Evolutionary conservation across 2,329 filamentous ascomycete species (phyloP).

Genomic region (Epichloe sp.): DNA sequence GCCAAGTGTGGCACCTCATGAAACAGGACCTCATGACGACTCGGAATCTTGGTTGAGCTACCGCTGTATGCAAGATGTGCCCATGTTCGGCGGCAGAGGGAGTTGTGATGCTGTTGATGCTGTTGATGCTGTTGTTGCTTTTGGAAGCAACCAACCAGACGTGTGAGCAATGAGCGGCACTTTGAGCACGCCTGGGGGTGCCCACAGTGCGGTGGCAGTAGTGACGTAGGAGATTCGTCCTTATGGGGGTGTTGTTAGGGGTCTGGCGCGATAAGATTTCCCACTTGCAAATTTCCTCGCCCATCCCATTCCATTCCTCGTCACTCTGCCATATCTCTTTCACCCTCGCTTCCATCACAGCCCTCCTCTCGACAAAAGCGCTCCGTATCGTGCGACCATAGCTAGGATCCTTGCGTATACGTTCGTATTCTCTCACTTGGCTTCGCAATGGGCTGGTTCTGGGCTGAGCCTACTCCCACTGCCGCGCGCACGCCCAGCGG

Average conservation of each 20-base stretch:
- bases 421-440: no score
- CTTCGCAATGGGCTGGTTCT: slow-evolving; percentile 47
- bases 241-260: not conserved
- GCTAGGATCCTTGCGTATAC: not conserved
- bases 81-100: slow-evolving; percentile 9
- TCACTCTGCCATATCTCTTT: not conserved
- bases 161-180: not conserved
- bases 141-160: not conserved
- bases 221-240: slow-evolving; percentile 10
- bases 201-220: not conserved
- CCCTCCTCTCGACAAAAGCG: not conserved
- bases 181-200: no score
- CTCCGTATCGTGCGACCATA: not conserved
- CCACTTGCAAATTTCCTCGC: not conserved
- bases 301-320: not conserved
- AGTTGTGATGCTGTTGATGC: not conserved
- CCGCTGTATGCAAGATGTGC: slow-evolving; percentile 1
- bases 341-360: not conserved
- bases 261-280: slow-evolving; percentile 2
- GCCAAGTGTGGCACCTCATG: slow-evolving; percentile 30
- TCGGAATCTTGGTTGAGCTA: slow-evolving; percentile 7
- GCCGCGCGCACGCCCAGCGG: slow-evolving; percentile 20
- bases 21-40: slow-evolving; percentile 34
- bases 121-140: no score
- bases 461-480: slow-evolving; percentile 36